phyloP scores from a whole-genome alignment of 2,329 filamentous ascomycete genomes.

The Pseudogymnoascus sp. region DNA sequence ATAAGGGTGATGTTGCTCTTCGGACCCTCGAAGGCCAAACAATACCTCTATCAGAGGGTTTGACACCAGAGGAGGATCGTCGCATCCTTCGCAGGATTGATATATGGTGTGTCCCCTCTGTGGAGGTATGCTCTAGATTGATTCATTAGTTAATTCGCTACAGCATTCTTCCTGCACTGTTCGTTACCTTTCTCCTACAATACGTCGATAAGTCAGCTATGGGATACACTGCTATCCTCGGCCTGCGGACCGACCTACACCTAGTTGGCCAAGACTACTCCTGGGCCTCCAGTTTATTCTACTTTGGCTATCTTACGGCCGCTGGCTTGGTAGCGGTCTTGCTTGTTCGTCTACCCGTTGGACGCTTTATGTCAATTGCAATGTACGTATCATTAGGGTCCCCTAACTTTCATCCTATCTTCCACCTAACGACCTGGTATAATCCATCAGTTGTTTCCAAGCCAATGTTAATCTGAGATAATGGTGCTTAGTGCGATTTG shows the following conservation, averaged over 20 bases:
- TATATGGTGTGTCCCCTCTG: neutral
- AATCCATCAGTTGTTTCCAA: neutral
- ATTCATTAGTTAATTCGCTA: neutral
- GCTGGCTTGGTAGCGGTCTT: neutral
- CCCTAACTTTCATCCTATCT: neutral
- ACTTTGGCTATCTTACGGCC: conserved; percentile 9
- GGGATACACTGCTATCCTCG: neutral
- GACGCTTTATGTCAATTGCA: conserved; percentile 9
- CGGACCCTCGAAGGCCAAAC: neutral
- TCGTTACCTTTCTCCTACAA: conserved; percentile 6
- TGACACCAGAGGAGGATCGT: conserved; percentile 6
- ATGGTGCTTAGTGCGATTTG: conserved; percentile 4
- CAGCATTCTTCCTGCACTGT: conserved; percentile 8
- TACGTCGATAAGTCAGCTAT: conserved; percentile 7
- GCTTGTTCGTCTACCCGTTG: conserved; percentile 14
- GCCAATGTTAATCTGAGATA: neutral
- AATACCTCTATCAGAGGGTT: neutral
- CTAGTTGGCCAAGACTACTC: conserved; percentile 23
- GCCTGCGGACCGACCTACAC: conserved; percentile 22
- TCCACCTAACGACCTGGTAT: neutral
- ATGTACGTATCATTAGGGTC: conserved; percentile 12
- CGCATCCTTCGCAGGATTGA: conserved; percentile 10
- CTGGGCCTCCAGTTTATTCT: conserved; percentile 11
- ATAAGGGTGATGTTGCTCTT: neutral
- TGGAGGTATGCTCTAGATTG: neutral